Base-by-base conservation (phyloP, 768 basidiomycete genomes). In the Pulveroboletus sp. region DNA sequence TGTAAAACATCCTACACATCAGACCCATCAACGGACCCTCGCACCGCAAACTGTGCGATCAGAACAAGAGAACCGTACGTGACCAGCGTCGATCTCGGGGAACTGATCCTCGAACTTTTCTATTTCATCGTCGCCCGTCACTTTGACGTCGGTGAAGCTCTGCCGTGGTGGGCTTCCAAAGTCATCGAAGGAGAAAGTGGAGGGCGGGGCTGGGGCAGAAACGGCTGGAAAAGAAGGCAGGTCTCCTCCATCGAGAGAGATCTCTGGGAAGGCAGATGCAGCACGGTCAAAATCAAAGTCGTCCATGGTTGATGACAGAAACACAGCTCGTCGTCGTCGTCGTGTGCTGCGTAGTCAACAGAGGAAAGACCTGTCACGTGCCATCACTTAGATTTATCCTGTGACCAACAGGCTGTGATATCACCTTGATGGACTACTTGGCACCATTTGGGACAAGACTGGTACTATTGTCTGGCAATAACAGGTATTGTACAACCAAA, bases 41-140 rank as follows among this genome's bases (percentile, higher is more conserved):
- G 12, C 39, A 32, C 56, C 42, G 7, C 21, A 3, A 21, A 24
- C 18, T 27, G 18, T 28, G 33, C 33, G 36, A 48, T 43, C 15
- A 28, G 28, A 12, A 24, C 18, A 12, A 21, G 11, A 31, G 52
- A n/a, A 52, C 56, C 72, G 33, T 60, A 77, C 77, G 48, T 59
- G 61, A 12, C 70, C 69, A 50, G 78, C 69, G 46, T 84, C 83
- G 53, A 94, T 77, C 46, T 87, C 91, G 0, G 91, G 91, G 65
- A 93, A 94, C 50, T 89, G 81, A 65, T 71, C 85, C 69, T 92
- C 84, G 56, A 94, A 94, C 66, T 85, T 82, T 50, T 89, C 86
- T 51, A 94, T 78, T 56, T 89, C 87, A 55, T 91, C 88, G 61
- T 89, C 82, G 0, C 89, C 89, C 0, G 90, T 93, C 36, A 91